These are phyloP conservation scores for Eucalyptus virginea DNA, from an alignment of 345 rosid species.

Conservation along the genomic window DNA sequence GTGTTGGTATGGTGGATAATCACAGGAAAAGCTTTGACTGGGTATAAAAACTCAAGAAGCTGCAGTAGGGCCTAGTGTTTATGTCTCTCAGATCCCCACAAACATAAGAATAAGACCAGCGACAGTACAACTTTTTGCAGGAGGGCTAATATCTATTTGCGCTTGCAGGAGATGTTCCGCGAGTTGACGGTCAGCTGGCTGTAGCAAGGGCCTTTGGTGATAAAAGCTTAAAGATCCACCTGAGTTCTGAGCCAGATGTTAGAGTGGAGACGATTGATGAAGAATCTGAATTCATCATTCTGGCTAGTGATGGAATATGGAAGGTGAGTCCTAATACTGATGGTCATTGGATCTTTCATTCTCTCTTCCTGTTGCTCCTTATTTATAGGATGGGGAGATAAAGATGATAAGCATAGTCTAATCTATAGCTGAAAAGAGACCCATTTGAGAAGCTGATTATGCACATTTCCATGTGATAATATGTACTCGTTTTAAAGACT, in stretches of 20 bases:
- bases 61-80: background rate
- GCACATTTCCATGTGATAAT: background rate
- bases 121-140: background rate
- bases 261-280: slow-evolving; percentile 17
- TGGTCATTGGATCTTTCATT: background rate
- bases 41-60: background rate
- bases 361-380: background rate
- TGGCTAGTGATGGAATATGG: slow-evolving; percentile 97
- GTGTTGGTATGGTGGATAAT: background rate
- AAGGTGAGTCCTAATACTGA: slow-evolving; percentile 28
- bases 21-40: background rate
- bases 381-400: background rate
- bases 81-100: background rate
- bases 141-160: background rate
- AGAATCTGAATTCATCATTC: slow-evolving; percentile 36
- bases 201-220: slow-evolving; percentile 95
- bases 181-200: slow-evolving; percentile 88
- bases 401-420: background rate
- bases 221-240: slow-evolving; percentile 70
- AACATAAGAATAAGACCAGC: background rate
- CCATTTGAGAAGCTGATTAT: background rate
- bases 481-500: background rate
- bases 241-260: slow-evolving; percentile 80
- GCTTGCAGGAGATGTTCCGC: slow-evolving; percentile 72
- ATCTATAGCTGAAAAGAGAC: background rate